phyloP scores from a whole-genome alignment of 2,329 filamentous ascomycete species.

The Verticillium dahliae region DNA sequence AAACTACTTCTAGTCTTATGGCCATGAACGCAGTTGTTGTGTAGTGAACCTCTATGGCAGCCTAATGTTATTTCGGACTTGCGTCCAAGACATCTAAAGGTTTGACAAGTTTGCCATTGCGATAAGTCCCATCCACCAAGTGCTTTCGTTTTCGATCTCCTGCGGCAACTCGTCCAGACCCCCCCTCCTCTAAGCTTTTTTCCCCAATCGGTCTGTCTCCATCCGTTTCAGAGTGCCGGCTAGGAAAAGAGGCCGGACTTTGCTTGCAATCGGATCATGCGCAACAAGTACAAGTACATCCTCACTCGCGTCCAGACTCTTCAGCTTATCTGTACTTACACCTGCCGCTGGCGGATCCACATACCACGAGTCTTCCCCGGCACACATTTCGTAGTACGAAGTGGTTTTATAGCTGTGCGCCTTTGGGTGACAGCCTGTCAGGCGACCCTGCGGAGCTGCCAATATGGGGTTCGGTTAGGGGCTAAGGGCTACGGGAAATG shows the following conservation, averaged over 20 bases:
- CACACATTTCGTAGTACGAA: constrained; percentile 4
- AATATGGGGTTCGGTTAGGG: too few relatives aligned
- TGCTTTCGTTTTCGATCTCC: constrained; percentile 1
- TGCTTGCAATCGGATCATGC: constrained; percentile 9
- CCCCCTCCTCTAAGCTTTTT: constrained; percentile 2
- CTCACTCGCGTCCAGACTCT: constrained; percentile 9
- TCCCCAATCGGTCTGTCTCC: constrained; percentile 1
- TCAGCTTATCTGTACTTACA: constrained; percentile 5
- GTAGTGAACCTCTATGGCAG: neutral
- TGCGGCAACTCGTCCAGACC: constrained; percentile 3
- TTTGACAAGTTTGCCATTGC: constrained; percentile 4
- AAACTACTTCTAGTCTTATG: too few relatives aligned
- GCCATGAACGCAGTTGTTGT: neutral
- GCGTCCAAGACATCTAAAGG: neutral
- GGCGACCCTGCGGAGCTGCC: too few relatives aligned
- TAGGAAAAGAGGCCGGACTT: constrained; percentile 2
- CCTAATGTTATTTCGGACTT: neutral
- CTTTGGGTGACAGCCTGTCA: neutral
- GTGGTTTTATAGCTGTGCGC: neutral
- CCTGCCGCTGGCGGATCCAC: constrained; percentile 7
- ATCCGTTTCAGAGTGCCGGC: constrained; percentile 1
- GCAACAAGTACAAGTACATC: constrained; percentile 11
- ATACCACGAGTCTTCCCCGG: constrained; percentile 10
- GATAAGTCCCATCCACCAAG: constrained; percentile 4
- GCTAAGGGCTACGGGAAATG: too few relatives aligned